Evolutionary conservation across 768 basidiomycete species (phyloP).

Genomic region (Rhodocollybia butyracea): DNA sequence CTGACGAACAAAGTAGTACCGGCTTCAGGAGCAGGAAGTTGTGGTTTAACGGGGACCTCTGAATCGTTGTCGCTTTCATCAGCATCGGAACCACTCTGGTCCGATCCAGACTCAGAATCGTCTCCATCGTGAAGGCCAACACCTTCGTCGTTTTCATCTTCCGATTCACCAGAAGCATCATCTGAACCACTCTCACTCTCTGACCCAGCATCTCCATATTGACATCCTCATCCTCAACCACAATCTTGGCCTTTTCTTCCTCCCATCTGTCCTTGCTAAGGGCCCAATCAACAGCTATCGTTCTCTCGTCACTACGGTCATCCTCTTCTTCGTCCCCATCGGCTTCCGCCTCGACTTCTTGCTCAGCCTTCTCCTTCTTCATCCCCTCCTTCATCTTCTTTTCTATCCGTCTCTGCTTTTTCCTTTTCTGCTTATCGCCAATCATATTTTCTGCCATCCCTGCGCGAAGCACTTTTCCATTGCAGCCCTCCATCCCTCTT

Average conservation of each 20-base stretch:
- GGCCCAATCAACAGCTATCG: slow-evolving; percentile 95
- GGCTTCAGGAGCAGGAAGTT: slow-evolving; percentile 77
- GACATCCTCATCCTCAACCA: slow-evolving; percentile 32
- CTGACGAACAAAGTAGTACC: slow-evolving; percentile 94
- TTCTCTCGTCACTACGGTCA: slow-evolving; percentile 42
- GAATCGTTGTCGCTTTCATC: slow-evolving; percentile 38
- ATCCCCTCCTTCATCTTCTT: slow-evolving; percentile 39
- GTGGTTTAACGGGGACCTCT: slow-evolving; percentile 51
- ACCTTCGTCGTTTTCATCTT: slow-evolving; percentile 20
- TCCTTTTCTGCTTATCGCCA: slow-evolving; percentile 64
- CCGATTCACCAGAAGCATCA: slow-evolving; percentile 38
- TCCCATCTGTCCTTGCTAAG: slow-evolving; percentile 92
- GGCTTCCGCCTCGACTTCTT: slow-evolving; percentile 39
- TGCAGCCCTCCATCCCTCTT: slow-evolving; percentile 72
- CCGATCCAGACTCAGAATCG: slow-evolving; percentile 10
- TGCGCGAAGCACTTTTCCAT: slow-evolving; percentile 66
- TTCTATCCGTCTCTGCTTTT: slow-evolving; percentile 56
- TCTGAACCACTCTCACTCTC: slow-evolving; percentile 22
- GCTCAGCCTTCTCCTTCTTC: slow-evolving; percentile 30
- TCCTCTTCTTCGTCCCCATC: slow-evolving; percentile 33
- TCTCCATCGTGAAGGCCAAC: slow-evolving; percentile 22
- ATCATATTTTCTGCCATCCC: slow-evolving; percentile 58
- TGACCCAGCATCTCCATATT: slow-evolving; percentile 24
- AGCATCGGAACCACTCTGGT: slow-evolving; percentile 16
- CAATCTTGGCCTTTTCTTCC: slow-evolving; percentile 64